Evolutionary conservation across 179 eudicot species (phyloP).

Genomic region (Beta corolliflora): DNA sequence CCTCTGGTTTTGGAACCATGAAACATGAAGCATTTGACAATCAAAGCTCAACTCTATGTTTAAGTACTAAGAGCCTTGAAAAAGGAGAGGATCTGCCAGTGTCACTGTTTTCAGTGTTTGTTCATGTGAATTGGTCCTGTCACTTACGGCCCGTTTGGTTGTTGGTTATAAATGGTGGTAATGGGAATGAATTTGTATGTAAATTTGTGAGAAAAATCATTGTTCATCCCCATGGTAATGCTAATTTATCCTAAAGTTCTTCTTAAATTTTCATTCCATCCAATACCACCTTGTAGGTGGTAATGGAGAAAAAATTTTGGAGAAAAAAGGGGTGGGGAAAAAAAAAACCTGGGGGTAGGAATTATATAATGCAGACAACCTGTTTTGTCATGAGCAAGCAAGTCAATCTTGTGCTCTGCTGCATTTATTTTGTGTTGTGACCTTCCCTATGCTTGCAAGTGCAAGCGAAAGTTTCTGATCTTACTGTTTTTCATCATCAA

Average conservation of each 20-base stretch:
- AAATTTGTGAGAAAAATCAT: no score
- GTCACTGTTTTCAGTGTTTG: conserved; percentile 2
- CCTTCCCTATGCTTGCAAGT: not conserved
- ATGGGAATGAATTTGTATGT: no score
- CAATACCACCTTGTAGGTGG: no score
- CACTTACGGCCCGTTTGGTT: no score
- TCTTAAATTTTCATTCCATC: no score
- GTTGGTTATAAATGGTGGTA: no score
- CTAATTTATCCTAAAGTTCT: no score
- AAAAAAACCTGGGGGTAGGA: no score
- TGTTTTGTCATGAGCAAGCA: conserved; percentile 1
- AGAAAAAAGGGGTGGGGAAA: no score
- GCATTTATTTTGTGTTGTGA: not conserved
- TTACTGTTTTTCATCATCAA: not conserved
- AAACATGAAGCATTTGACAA: not conserved
- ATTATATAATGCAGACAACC: not conserved
- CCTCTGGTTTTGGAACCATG: conserved; percentile 8
- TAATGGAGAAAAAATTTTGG: no score
- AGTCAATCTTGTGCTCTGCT: not conserved
- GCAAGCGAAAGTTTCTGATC: not conserved
- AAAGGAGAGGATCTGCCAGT: conserved; percentile 4
- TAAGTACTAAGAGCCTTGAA: not conserved
- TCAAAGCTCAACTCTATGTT: conserved; percentile 2
- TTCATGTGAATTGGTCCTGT: conserved; percentile 4
- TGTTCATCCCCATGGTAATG: no score